phyloP scores from a whole-genome alignment of 352 stramenopile species.

The Chloridella minuta region DNA sequence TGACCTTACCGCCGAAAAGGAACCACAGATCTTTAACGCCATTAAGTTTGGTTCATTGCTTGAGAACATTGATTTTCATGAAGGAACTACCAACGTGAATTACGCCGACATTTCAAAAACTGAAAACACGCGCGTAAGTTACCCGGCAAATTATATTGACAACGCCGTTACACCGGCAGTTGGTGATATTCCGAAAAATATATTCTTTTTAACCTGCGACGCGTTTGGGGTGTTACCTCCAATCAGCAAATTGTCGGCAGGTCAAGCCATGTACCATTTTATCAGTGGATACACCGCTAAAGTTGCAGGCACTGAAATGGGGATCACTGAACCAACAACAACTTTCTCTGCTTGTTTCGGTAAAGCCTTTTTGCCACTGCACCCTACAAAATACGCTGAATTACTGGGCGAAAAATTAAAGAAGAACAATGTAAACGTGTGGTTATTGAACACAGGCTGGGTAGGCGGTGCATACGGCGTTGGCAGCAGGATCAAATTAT shows the following conservation, averaged over 20 bases:
- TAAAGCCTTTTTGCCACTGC: conserved; percentile 71
- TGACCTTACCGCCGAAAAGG: conserved; percentile 62
- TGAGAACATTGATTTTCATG: conserved; percentile 63
- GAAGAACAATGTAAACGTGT: conserved; percentile 59
- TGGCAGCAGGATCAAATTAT: conserved; percentile 80
- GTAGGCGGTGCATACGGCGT: conserved; percentile 67
- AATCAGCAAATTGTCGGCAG: conserved; percentile 50
- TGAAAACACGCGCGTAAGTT: conserved; percentile 87
- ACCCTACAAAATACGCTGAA: conserved; percentile 79
- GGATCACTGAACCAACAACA: conserved; percentile 62
- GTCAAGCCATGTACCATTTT: conserved; percentile 92
- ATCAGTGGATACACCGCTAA: conserved; percentile 90
- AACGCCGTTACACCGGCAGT: conserved; percentile 48
- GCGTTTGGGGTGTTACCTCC: conserved; percentile 82
- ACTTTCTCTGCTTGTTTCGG: conserved; percentile 90
- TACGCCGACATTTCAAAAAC: conserved; percentile 80
- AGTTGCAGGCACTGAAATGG: conserved; percentile 80
- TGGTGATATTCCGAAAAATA: conserved; percentile 65
- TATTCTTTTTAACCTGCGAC: conserved; percentile 90
- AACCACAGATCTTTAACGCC: conserved; percentile 87
- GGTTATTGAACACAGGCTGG: conserved; percentile 89
- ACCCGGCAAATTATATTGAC: conserved; percentile 93
- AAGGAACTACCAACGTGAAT: conserved; percentile 34
- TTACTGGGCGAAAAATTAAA: conserved; percentile 74
- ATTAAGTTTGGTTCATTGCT: conserved; percentile 76